Percentiles rank a stretch among this genome's conserved stretches.
phyloP scores from a whole-genome alignment of 495 filamentous ascomycete genomes.

The Hyaloscypha finlandica region DNA sequence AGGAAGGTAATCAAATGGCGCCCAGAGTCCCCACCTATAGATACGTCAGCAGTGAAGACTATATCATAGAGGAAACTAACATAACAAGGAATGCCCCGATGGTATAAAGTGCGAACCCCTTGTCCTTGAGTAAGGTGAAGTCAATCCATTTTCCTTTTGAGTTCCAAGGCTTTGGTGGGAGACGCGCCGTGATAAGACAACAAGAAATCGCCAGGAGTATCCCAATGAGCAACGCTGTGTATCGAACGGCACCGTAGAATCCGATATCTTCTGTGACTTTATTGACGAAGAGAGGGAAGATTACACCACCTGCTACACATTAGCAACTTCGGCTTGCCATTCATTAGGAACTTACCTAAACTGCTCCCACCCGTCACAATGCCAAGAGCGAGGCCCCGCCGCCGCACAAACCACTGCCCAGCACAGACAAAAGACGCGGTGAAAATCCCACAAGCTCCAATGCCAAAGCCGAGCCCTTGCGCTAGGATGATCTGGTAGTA shows the following conservation, averaged over 20 bases:
- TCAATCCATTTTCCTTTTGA: constrained; percentile 33
- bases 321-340: constrained; percentile 16
- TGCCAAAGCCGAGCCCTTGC: constrained; percentile 63
- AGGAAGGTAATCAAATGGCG: constrained; percentile 55
- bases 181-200: not conserved
- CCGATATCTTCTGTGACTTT: constrained; percentile 61
- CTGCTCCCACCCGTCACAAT: constrained; percentile 29
- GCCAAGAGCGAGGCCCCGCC: constrained; percentile 61
- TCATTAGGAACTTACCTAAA: constrained; percentile 24
- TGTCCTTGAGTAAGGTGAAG: constrained; percentile 34
- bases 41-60: not conserved
- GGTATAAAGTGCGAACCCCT: constrained; percentile 35
- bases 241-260: constrained; percentile 71
- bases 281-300: constrained; percentile 66
- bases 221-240: constrained; percentile 62
- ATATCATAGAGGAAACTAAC: constrained; percentile 29
- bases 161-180: not conserved
- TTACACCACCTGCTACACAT: constrained; percentile 44
- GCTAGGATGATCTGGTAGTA: constrained; percentile 76
- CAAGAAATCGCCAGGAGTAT: constrained; percentile 45
- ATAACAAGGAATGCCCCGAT: constrained; percentile 17
- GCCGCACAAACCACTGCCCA: constrained; percentile 66
- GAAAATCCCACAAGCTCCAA: constrained; percentile 41
- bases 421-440: constrained; percentile 45
- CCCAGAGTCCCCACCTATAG: constrained; percentile 44